Conservation (phyloP, 1,284 basidiomycete genomes). For the Coriolopsis trogii region DNA sequence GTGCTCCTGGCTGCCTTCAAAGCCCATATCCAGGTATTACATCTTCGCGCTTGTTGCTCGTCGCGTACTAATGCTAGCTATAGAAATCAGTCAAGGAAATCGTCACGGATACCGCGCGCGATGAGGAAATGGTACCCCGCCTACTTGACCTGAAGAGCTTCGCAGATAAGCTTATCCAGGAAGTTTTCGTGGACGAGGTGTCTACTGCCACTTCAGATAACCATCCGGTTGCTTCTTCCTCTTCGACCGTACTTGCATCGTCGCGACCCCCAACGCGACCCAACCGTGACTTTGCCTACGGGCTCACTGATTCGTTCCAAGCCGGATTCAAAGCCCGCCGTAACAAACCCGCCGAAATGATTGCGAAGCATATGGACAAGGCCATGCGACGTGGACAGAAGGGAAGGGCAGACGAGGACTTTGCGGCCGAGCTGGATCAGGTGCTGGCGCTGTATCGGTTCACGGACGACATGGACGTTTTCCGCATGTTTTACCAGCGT, state of each 20-base stretch:
- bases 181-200: constrained; percentile 46
- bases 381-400: constrained; percentile 88
- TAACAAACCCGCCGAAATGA: constrained; percentile 92
- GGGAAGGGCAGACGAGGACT: constrained; percentile 68
- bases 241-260: constrained; percentile 15
- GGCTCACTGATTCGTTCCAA: constrained; percentile 78
- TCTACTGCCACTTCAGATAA: constrained; percentile 1
- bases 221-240: constrained; percentile 25
- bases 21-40: constrained; percentile 51
- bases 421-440: constrained; percentile 73
- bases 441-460: constrained; percentile 86
- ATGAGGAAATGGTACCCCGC: constrained; percentile 80
- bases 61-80: not conserved
- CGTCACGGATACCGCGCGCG: constrained; percentile 56
- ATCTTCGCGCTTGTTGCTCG: not conserved
- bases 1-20: constrained; percentile 68
- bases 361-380: constrained; percentile 89
- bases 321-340: constrained; percentile 80
- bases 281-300: constrained; percentile 60
- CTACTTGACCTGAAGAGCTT: constrained; percentile 75
- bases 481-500: constrained; percentile 93
- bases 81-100: constrained; percentile 59
- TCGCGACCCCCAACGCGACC: constrained; percentile 34
- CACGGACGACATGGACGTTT: constrained; percentile 91
- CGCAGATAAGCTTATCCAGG: constrained; percentile 53